Evolutionary conservation across 805 yeast species (phyloP).

Genomic region (Danielozyma ontarioensis): DNA sequence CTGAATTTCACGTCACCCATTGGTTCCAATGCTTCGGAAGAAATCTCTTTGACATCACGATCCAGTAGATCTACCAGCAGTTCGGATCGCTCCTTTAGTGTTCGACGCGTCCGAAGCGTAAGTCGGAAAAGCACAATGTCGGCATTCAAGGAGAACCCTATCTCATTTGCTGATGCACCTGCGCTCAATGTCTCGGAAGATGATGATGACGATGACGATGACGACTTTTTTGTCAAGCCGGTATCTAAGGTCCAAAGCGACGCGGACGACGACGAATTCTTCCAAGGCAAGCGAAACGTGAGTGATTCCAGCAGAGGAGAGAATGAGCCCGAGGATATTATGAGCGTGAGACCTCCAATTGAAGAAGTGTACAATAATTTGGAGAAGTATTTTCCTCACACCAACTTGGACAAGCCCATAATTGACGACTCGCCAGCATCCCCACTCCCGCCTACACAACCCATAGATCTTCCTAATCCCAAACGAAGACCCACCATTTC

Average conservation of each 20-base stretch:
- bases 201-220: slow-evolving; percentile 10
- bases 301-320: slow-evolving; percentile 2
- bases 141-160: slow-evolving; percentile 64
- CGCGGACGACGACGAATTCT: slow-evolving; percentile 25
- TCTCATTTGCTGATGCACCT: slow-evolving; percentile 76
- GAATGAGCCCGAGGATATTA: slow-evolving; percentile 6
- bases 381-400: slow-evolving; percentile 86
- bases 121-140: slow-evolving; percentile 19
- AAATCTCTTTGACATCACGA: slow-evolving; percentile 1
- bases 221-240: slow-evolving; percentile 15
- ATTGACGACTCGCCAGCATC: slow-evolving; percentile 63
- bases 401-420: slow-evolving; percentile 89
- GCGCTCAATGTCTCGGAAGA: slow-evolving; percentile 3
- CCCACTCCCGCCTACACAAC: slow-evolving; percentile 27
- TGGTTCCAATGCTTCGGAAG: slow-evolving; percentile 6
- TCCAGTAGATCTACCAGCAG: slow-evolving; percentile 9
- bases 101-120: slow-evolving; percentile 4
- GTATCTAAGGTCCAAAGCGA: slow-evolving; percentile 1
- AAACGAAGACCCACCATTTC: slow-evolving; percentile 31
- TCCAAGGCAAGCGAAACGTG: slow-evolving; percentile 7
- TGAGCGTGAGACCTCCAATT: slow-evolving; percentile 89
- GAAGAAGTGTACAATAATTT: slow-evolving; percentile 89
- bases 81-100: slow-evolving; percentile 5
- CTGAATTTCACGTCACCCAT: not conserved
- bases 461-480: slow-evolving; percentile 5